Evolutionary conservation across 2,329 filamentous ascomycete species (phyloP).

Genomic region (Pestalotiopsis sp.): DNA sequence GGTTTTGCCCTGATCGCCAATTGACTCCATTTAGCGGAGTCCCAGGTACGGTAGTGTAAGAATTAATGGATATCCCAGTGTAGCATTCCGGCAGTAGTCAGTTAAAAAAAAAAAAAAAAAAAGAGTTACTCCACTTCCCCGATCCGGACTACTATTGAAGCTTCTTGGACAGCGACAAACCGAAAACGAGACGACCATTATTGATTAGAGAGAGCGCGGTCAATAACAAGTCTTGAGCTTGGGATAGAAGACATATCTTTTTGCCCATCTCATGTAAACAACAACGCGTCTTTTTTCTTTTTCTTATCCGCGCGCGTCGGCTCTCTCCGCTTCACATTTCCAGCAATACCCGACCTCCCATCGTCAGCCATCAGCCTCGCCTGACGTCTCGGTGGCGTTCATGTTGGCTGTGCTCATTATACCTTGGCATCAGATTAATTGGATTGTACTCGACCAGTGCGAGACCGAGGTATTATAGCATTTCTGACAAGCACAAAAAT

Average conservation of each 20-base stretch:
- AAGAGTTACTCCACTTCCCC: neutral
- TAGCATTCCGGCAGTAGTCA: too few species aligned
- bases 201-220: neutral
- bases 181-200: neutral
- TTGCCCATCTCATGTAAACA: too few species aligned
- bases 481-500: neutral
- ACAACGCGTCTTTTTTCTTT: too few species aligned
- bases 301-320: too few species aligned
- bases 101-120: too few species aligned
- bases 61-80: too few species aligned
- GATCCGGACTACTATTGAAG: slow-evolving; percentile 2
- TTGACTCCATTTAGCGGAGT: neutral
- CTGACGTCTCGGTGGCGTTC: neutral
- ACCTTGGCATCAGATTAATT: neutral
- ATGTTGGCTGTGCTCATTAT: neutral
- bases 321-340: too few species aligned
- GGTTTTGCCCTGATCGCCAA: neutral
- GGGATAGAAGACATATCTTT: too few species aligned
- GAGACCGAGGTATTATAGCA: neutral
- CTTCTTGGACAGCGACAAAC: neutral
- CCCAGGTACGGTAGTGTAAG: too few species aligned
- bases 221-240: neutral
- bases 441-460: neutral
- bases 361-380: neutral
- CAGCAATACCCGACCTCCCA: neutral